Base-by-base conservation (phyloP, 768 basidiomycete genomes). In the Lactarius hatsudake region DNA sequence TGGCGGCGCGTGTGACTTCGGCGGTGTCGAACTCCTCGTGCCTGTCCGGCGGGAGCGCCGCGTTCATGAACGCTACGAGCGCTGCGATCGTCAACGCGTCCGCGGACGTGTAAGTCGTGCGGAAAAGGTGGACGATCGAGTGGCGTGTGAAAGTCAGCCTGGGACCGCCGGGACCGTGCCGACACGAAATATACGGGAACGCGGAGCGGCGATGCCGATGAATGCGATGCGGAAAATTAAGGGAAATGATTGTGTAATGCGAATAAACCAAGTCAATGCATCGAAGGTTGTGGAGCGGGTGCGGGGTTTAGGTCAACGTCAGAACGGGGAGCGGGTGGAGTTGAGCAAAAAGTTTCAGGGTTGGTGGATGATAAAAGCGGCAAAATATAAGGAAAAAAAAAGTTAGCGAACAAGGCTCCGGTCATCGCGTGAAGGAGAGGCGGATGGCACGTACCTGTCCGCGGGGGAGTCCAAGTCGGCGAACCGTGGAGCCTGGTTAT, bases 11-110 rank as follows among this genome's bases (percentile, higher is more conserved):
- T 32, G 73, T 76, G 20, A 92, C 88, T 76, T 92, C 90, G 1
- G 81, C 81, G 15, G 88, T 90, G 75, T 92, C 90, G 68, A 90
- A 92, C 69, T 92, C 90, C 78, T 91, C 90, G 73, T 90, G 86
- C 76, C 91, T 91, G 74, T 91, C 90, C 32, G 79, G 80, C 4
- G 90, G 90, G 78, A 91, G 84, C 5, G 89, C 89, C 2, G 89
- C 85, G 72, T 91, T 91, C 64, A 92, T 81, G 75, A 89, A 90
- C 4, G 86, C 82, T 40, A 92, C 78, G 30, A 92, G 78, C 10
- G 87, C 78, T 3, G 87, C 87, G 72, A 92, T 86, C 8, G 84
- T 84, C 78, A 92, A 79, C 68, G 90, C 87, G 76, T 91, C 90
- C 28, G 81, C 76, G 18, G 79, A 71, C 67, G 85, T 86, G 76